These are phyloP conservation scores for Psophocarpus tetragonolobus DNA, from an alignment of 306 rosid species.

Conservation along the genomic window DNA sequence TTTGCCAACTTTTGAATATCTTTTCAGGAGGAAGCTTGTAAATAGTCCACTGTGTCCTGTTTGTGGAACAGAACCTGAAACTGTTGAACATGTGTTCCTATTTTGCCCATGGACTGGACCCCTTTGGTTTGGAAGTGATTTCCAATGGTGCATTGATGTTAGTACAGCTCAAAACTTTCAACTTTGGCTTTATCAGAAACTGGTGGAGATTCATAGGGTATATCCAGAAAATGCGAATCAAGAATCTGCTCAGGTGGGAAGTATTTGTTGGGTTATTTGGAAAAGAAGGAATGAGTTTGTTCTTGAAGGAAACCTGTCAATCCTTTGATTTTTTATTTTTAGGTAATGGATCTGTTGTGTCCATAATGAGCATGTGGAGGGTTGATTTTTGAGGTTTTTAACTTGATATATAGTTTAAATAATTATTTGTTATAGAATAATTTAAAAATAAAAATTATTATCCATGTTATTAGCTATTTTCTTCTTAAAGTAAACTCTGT, in stretches of 20 bases:
- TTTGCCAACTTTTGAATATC: slow-evolving; percentile 27
- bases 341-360: not conserved
- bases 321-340: slow-evolving; percentile 14
- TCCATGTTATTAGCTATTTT: too few relatives aligned
- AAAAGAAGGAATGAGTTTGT: slow-evolving; percentile 32
- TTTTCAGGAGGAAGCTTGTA: slow-evolving; percentile 26
- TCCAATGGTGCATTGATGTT: slow-evolving; percentile 4
- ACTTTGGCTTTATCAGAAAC: slow-evolving; percentile 23
- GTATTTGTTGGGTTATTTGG: slow-evolving; percentile 31
- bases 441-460: too few relatives aligned
- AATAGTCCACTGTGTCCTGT: slow-evolving; percentile 20
- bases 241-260: slow-evolving; percentile 9
- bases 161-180: slow-evolving; percentile 7
- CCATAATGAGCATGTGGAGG: not conserved
- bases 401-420: not conserved
- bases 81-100: slow-evolving; percentile 15
- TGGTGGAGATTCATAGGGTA: slow-evolving; percentile 19
- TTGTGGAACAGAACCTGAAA: slow-evolving; percentile 23
- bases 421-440: too few relatives aligned
- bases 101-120: slow-evolving; percentile 26
- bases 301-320: slow-evolving; percentile 19
- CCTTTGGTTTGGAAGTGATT: slow-evolving; percentile 33
- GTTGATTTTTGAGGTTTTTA: not conserved
- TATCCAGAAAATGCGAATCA: slow-evolving; percentile 6
- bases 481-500: too few relatives aligned